Evolutionary conservation across 305 asterid species (phyloP).

Genomic region (Fraxinus dipetala): DNA sequence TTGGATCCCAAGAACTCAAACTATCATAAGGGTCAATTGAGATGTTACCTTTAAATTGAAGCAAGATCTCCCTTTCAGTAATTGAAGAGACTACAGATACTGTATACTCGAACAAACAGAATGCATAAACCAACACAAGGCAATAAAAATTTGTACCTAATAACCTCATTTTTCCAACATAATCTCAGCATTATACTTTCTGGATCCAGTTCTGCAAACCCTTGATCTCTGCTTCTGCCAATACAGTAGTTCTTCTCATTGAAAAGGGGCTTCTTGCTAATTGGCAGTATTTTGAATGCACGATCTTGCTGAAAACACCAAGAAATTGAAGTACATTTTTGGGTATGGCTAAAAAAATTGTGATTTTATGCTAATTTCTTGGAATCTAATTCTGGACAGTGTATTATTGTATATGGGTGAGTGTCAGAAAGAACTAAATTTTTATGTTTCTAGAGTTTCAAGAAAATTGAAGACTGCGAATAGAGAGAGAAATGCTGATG

Average conservation of each 20-base stretch:
- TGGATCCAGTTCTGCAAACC: conserved; percentile 49
- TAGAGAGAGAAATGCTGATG: conserved; percentile 8
- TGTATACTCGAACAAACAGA: conserved; percentile 41
- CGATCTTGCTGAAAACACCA: conserved; percentile 20
- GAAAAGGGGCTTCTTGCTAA: conserved; percentile 26
- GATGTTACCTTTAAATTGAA: conserved; percentile 81
- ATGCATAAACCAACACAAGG: conserved; percentile 40
- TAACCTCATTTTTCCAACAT: conserved; percentile 58
- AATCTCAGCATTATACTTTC: conserved; percentile 65
- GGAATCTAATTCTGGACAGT: conserved; percentile 28
- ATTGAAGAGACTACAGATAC: conserved; percentile 40
- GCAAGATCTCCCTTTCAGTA: conserved; percentile 83
- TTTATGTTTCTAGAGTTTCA: conserved; percentile 26
- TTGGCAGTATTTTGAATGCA: conserved; percentile 25
- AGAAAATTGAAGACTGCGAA: conserved; percentile 34
- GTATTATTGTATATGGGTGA: conserved; percentile 14
- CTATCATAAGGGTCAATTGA: conserved; percentile 72
- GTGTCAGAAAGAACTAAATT: conserved; percentile 31
- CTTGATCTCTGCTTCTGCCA: conserved; percentile 36
- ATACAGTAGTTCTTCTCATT: conserved; percentile 25
- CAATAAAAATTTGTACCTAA: conserved; percentile 57
- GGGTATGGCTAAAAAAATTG: conserved; percentile 7
- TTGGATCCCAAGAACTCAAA: conserved; percentile 67
- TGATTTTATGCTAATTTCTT: conserved; percentile 6
- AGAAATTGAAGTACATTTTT: conserved; percentile 40